phyloP scores from a whole-genome alignment of 345 rosid species.

The Noccaea caerulescens region DNA sequence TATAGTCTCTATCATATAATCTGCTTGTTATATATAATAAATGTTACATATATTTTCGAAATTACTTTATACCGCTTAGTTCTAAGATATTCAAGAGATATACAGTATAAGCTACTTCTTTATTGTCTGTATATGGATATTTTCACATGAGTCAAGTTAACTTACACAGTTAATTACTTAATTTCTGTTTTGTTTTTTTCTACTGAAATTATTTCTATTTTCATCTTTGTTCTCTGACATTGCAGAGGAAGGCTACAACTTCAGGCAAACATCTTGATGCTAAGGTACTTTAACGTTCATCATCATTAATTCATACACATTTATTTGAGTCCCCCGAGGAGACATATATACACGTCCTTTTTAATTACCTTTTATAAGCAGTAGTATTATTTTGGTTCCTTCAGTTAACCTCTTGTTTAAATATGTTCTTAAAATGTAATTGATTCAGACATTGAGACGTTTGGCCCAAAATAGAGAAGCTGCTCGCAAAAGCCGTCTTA shows the following conservation, averaged over 20 bases:
- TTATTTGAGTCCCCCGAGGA: slow-evolving; percentile 22
- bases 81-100: neutral
- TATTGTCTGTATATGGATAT: neutral
- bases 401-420: slow-evolving; percentile 18
- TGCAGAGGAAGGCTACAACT: slow-evolving; percentile 83
- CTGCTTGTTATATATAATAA: neutral
- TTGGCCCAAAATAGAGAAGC: slow-evolving; percentile 99
- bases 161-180: slow-evolving; percentile 13
- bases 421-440: slow-evolving; percentile 11
- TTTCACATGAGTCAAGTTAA: slow-evolving; percentile 17
- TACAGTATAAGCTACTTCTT: neutral
- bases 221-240: slow-evolving; percentile 37
- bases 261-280: slow-evolving; percentile 91
- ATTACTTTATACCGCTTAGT: neutral
- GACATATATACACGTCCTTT: slow-evolving; percentile 2
- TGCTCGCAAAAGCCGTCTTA: slow-evolving; percentile 94
- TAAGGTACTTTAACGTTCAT: slow-evolving; percentile 57
- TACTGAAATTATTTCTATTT: slow-evolving; percentile 27
- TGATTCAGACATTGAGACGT: slow-evolving; percentile 85
- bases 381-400: neutral
- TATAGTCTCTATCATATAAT: neutral
- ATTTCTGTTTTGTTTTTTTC: slow-evolving; percentile 21
- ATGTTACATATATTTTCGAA: neutral
- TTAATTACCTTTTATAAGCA: neutral
- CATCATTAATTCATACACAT: slow-evolving; percentile 12